Base-by-base conservation (phyloP, 2,329 filamentous ascomycete species). In the Epichloe glyceriae region DNA sequence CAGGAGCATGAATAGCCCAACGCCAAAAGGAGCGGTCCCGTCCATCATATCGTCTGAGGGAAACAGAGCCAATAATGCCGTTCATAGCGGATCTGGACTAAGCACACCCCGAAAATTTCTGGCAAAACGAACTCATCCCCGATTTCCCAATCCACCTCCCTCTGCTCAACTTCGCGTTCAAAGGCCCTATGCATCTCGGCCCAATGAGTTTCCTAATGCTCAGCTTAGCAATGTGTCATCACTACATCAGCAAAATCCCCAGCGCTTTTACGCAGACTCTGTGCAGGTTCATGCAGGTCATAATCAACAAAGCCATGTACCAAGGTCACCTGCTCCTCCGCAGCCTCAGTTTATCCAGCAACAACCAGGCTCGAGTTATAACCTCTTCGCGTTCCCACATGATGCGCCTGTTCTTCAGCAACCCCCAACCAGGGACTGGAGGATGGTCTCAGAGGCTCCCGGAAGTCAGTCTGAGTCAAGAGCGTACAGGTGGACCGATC, bases 91-190 rank as follows among this genome's bases (percentile, higher is more conserved):
- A n/a, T 7, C 15, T 5, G 20, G n/a, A 42, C 34, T 14, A 22
- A 39, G 15, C 17, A 12, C 11, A 4, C 15, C 15, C 7, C 22
- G 19, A 7, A 53, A 41, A 35, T 51, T 55, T 46, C 49, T 33
- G 38, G 50, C 52, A 35, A 54, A 50, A 50, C 50, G 52, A 22
- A 52, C 54, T 45, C 49, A 14, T 14, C 38, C 40, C 37, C 41
- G 30, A 6, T 47, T 40, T 22, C 3, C 35, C 35, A 19, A 12
- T 5, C 15, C 20, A 38, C 2, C 19, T 46, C 20, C 22, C 14
- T 26, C 34, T 20, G 17, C 12, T 22, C 34, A 37, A 26, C n/a
- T 14, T 38, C 20, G 35, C 26, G 20, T 39, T n/a, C 20, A 19
- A 10, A 30, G 6, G 5, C 8, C 46, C 20, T 8, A 7, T 39